Conservation (phyloP, 345 rosid species). For the Linum lewisii region DNA sequence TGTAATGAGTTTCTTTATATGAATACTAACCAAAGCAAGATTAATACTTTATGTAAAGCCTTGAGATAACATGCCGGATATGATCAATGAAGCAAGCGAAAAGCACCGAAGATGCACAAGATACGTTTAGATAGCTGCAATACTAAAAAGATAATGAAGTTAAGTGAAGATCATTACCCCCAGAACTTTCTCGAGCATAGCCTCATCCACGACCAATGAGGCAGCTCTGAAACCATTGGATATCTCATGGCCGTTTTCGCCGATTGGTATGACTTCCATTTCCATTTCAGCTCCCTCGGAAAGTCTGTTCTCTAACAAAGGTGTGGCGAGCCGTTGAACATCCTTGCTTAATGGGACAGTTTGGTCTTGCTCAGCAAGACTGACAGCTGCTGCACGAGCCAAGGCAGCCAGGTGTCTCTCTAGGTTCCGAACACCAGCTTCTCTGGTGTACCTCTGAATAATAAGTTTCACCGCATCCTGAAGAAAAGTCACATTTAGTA, state of each 20-base stretch:
- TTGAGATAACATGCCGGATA: neutral
- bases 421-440: slow-evolving; percentile 87
- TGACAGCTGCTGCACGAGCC: slow-evolving; percentile 98
- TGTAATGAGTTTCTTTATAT: slow-evolving; percentile 6
- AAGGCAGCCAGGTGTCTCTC: slow-evolving; percentile 92
- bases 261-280: slow-evolving; percentile 96
- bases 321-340: slow-evolving; percentile 64
- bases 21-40: neutral
- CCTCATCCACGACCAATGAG: slow-evolving; percentile 75
- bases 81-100: neutral
- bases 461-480: slow-evolving; percentile 77
- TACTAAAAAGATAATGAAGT: too few relatives aligned
- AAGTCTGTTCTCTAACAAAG: slow-evolving; percentile 71
- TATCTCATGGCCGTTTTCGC: slow-evolving; percentile 68
- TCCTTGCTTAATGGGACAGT: slow-evolving; percentile 62
- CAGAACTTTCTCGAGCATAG: slow-evolving; percentile 81
- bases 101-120: neutral
- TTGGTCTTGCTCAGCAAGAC: slow-evolving; percentile 81
- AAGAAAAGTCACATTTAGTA: too few relatives aligned
- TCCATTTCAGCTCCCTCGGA: slow-evolving; percentile 92
- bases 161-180: slow-evolving; percentile 47
- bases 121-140: too few relatives aligned
- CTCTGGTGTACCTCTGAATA: slow-evolving; percentile 91
- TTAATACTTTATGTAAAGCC: neutral
- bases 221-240: slow-evolving; percentile 54